Percentiles rank a stretch among this genome's conserved stretches.
These are phyloP conservation scores for Hygrophoropsis aurantiaca DNA, from an alignment of 768 basidiomycete genomes.

Conservation along the genomic window DNA sequence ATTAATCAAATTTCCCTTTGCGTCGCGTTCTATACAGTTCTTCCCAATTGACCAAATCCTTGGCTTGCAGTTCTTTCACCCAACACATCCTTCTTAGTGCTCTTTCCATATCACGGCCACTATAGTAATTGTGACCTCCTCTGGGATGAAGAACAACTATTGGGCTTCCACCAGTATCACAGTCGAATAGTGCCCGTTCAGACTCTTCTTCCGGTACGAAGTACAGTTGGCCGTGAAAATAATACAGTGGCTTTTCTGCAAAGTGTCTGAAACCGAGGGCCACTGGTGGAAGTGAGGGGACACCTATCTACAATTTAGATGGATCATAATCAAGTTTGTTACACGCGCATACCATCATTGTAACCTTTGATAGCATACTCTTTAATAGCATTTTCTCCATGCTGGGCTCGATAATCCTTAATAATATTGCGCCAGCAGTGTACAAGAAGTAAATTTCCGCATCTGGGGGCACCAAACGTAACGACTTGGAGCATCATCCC, in stretches of 20 bases:
- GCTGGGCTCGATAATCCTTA: constrained; percentile 27
- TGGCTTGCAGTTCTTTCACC: constrained; percentile 38
- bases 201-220: constrained; percentile 43
- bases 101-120: constrained; percentile 51
- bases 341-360: constrained; percentile 48
- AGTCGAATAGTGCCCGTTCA: constrained; percentile 46
- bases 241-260: constrained; percentile 47
- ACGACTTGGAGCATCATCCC: constrained; percentile 39
- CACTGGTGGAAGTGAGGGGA: constrained; percentile 55
- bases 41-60: constrained; percentile 40
- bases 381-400: constrained; percentile 37
- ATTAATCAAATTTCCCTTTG: neutral
- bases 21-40: constrained; percentile 33
- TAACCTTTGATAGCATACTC: constrained; percentile 55
- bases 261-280: constrained; percentile 55
- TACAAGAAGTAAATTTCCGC: constrained; percentile 44
- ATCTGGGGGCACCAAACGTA: constrained; percentile 52
- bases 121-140: constrained; percentile 68
- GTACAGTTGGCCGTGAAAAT: constrained; percentile 47
- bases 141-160: constrained; percentile 37
- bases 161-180: constrained; percentile 9
- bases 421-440: constrained; percentile 41
- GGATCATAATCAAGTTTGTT: neutral
- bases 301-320: constrained; percentile 35
- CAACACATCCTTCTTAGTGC: constrained; percentile 41